Percentiles rank a stretch among this genome's conserved stretches.
Conservation (phyloP, 805 yeast species). For the Candida michaelii region DNA sequence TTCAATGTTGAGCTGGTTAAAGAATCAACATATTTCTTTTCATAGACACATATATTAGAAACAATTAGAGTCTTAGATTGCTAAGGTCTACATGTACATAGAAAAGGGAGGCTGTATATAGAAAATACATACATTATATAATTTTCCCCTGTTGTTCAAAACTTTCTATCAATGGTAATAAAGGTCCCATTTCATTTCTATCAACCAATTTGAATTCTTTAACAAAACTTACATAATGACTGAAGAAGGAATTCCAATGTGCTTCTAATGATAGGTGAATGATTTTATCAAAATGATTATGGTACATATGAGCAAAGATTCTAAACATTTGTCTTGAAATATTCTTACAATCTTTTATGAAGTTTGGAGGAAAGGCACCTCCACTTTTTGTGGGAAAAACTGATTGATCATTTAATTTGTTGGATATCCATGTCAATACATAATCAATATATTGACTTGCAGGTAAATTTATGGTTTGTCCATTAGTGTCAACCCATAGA, state of each 20-base stretch:
- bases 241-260: conserved; percentile 96
- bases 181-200: conserved; percentile 73
- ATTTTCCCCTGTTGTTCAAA: conserved; percentile 88
- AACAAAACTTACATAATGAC: conserved; percentile 86
- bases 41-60: conserved; percentile 18
- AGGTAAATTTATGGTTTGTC: conserved; percentile 81
- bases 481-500: conserved; percentile 78
- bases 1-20: conserved; percentile 75
- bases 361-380: conserved; percentile 84
- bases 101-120: conserved; percentile 5
- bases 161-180: conserved; percentile 70
- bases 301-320: conserved; percentile 91
- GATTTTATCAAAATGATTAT: conserved; percentile 90
- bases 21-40: conserved; percentile 79
- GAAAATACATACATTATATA: conserved; percentile 23
- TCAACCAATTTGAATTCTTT: conserved; percentile 84
- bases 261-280: conserved; percentile 93
- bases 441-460: conserved; percentile 92
- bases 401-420: conserved; percentile 84
- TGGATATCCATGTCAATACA: conserved; percentile 86
- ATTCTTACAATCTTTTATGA: conserved; percentile 78
- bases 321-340: conserved; percentile 91
- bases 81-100: background rate
- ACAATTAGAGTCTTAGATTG: too few relatives aligned
- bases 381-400: conserved; percentile 91